Evolutionary conservation across 2,329 filamentous ascomycete genomes (phyloP), one percentile per base, ranked within the genome.

Genomic region (Macrophomina phaseolina): DNA sequence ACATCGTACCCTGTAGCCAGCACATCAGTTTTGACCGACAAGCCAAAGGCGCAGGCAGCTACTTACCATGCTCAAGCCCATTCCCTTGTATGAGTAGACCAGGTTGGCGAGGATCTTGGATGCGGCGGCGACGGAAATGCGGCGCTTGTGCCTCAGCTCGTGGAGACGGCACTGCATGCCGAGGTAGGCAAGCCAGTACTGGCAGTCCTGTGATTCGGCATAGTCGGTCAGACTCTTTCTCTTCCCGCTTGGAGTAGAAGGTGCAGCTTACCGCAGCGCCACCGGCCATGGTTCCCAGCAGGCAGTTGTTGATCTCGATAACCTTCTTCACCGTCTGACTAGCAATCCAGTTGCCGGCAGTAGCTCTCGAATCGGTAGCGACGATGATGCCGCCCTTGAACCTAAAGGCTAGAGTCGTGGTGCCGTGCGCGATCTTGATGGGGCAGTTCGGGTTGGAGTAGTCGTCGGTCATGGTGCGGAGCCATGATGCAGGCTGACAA

Each of bases 301-400:
- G 86, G 81, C 90, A 91, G 81, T 86, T 92, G 85, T 97, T 97
- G 86, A 97, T 97, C 86, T 97, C 93, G 78, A 99, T 98, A 73
- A 99, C 95, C 87, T 99, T 99, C 89, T 99, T 99, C 78, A 99
- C 95, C 64, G 95, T 99, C 86, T 99, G 95, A 83, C 92, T 97
- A 72, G 95, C 95, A 82, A 99, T 99, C 95, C 95, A 99, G 87
- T 95, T 96, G 76, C 95, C 95, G 36, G 95, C 94, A 56, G 95
- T 97, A 68, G 95, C 95, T 83, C 95, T 90, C 68, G 95, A 99
- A 83, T 99, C 95, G 68, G 95, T 99, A 65, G 94, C 94, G 63
- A 99, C 94, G 77, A 99, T 96, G 82, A 99, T 98, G 78, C 95
- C 95, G 75, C 94, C 94, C 83, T 98, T 90, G 87, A 98, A 99